These are phyloP conservation scores for Gryganskiella cystojenkinii DNA, from an alignment of 192 early-diverging fungal species.

Conservation along the genomic window DNA sequence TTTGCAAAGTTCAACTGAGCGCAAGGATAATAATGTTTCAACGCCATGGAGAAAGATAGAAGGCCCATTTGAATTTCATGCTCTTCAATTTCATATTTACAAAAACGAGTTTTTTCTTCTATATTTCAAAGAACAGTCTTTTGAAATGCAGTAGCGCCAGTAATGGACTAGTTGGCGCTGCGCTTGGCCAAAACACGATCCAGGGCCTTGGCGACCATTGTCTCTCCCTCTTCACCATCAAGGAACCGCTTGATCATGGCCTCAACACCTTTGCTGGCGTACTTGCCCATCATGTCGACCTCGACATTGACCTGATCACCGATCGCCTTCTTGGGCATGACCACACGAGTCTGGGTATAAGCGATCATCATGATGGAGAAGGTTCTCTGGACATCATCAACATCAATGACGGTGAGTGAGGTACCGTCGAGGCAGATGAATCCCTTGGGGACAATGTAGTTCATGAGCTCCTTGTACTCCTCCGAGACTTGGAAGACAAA, in stretches of 20 bases:
- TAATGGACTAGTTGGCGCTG: no score
- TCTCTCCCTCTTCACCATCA: conserved; percentile 52
- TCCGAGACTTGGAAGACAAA: conserved; percentile 67
- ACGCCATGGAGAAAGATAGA: no score
- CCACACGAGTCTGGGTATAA: conserved; percentile 88
- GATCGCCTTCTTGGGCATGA: conserved; percentile 76
- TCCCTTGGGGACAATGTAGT: conserved; percentile 95
- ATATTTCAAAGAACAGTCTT: no score
- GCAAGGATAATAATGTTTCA: no score
- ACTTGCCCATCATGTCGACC: conserved; percentile 98
- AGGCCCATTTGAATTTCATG: no score
- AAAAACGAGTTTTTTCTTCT: no score
- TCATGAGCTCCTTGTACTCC: conserved; percentile 68
- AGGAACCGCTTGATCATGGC: conserved; percentile 73
- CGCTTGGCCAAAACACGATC: conserved; percentile 50
- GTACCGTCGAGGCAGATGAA: conserved; percentile 95
- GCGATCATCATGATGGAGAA: conserved; percentile 98
- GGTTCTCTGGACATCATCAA: conserved; percentile 75
- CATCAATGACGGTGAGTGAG: conserved; percentile 92
- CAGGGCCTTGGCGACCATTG: conserved; percentile 34
- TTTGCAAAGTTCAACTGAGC: no score
- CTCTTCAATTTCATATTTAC: no score
- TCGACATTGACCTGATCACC: conserved; percentile 93
- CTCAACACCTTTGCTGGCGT: conserved; percentile 79
- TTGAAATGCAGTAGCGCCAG: no score